Evolutionary conservation across 352 stramenopile genomes (phyloP), one percentile per base, ranked within the genome.

Genomic region (Pythium guiyangense): DNA sequence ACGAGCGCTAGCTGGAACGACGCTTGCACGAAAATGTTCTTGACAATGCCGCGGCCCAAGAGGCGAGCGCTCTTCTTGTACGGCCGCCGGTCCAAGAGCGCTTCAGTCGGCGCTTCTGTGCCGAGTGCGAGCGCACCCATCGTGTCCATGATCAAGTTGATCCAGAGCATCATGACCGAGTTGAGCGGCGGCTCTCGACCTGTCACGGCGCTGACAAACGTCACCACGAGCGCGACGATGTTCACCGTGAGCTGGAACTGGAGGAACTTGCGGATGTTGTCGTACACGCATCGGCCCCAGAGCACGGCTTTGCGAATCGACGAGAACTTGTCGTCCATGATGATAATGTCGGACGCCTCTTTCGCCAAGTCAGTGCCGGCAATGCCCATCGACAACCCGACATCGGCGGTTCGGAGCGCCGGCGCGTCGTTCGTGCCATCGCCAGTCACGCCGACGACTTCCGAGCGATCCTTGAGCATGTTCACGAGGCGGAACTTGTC

Each of bases 401-500:
- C 80, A 37, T 92, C 81, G 22, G 84, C 84, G 4, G 77, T 72
- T 6, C 78, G 73, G 26, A 94, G 57, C 2, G 84, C 84, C 14
- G 84, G 84, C 2, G 84, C 82, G 45, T 94, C 84, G 49, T 94
- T 94, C 1, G 82, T 92, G 9, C 82, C 84, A 43, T 94, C 83
- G 2, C 84, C 84, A 18, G 80, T 92, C 35, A 94, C 82, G 0
- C 80, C 84, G 1, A 92, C 84, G 43, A 94, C 75, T 46, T 94
- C 81, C 1, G 79, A 63, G 4, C 75, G 73, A 3, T 90, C 78
- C 54, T 84, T 87, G 2, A 94, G 64, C 42, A 90, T 50, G 44
- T 80, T 97, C 2, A 99, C 97, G 6, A 99, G 79, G 27, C 94
- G 84, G 47, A 98, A 97, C 65, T 99, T 99, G 64, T 99, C 96